Percentiles rank a stretch among this genome's conserved stretches.
These are phyloP conservation scores for Aureobasidium mangrovei DNA, from an alignment of 2,329 filamentous ascomycete species.

Conservation along the genomic window DNA sequence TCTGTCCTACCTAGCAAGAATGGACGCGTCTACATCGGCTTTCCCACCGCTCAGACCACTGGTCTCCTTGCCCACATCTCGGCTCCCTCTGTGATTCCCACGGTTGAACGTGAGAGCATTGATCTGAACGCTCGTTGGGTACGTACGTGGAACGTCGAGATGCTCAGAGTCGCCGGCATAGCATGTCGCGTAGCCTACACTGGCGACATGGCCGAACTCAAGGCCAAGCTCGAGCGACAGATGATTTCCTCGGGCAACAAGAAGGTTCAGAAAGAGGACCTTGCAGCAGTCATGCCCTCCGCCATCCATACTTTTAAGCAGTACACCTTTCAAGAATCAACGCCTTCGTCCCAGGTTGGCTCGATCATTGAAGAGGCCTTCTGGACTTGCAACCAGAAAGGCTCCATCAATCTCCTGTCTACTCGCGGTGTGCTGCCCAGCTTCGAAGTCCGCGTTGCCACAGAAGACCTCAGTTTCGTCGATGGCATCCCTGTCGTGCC, in stretches of 20 bases:
- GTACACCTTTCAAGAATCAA: slow-evolving; percentile 83
- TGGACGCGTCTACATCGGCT: slow-evolving; percentile 92
- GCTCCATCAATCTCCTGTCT: slow-evolving; percentile 79
- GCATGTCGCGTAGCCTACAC: slow-evolving; percentile 80
- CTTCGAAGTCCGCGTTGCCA: slow-evolving; percentile 68
- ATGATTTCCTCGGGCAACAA: slow-evolving; percentile 23
- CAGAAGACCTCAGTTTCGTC: slow-evolving; percentile 65
- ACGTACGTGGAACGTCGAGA: slow-evolving; percentile 88
- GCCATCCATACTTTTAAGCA: slow-evolving; percentile 77
- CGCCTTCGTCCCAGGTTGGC: slow-evolving; percentile 74
- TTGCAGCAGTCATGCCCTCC: slow-evolving; percentile 63
- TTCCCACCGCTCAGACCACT: slow-evolving; percentile 94
- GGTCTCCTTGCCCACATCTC: slow-evolving; percentile 90
- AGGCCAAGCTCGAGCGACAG: slow-evolving; percentile 39
- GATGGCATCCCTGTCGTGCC: slow-evolving; percentile 82
- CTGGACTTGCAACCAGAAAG: slow-evolving; percentile 80
- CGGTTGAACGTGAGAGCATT: slow-evolving; percentile 92
- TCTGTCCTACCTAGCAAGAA: slow-evolving; percentile 84
- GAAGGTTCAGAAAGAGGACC: slow-evolving; percentile 52
- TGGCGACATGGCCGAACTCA: slow-evolving; percentile 75
- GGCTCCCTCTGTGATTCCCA: slow-evolving; percentile 91
- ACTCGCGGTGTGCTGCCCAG: slow-evolving; percentile 81
- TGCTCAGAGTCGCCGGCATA: slow-evolving; percentile 83
- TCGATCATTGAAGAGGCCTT: slow-evolving; percentile 90
- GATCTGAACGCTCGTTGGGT: slow-evolving; percentile 95